Evolutionary conservation across 495 filamentous ascomycete genomes (phyloP).

Genomic region (Geoglossum glabrum): DNA sequence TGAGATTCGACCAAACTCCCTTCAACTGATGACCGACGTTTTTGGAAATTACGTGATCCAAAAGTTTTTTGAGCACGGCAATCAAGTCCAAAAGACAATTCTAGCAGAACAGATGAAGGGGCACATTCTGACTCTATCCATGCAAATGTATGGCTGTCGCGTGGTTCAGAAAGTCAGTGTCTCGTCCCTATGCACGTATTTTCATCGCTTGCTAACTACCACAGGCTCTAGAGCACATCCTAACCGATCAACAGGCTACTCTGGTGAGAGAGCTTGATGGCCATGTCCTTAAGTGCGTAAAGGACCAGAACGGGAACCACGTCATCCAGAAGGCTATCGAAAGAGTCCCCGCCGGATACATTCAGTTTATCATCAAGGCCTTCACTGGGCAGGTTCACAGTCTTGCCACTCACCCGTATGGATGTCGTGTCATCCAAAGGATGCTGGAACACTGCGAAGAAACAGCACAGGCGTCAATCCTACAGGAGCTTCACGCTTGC

Average conservation of each 20-base stretch:
- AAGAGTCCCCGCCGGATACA: conserved; percentile 57
- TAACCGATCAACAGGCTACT: conserved; percentile 71
- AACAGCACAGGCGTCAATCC: conserved; percentile 44
- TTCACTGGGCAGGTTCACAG: conserved; percentile 62
- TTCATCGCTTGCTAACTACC: conserved; percentile 9
- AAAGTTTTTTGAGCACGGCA: conserved; percentile 93
- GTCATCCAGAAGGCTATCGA: conserved; percentile 94
- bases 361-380: conserved; percentile 75
- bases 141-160: conserved; percentile 86
- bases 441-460: conserved; percentile 75
- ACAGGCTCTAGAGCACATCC: conserved; percentile 77
- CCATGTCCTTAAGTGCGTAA: conserved; percentile 63
- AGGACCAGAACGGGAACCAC: conserved; percentile 88
- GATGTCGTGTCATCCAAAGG: conserved; percentile 84
- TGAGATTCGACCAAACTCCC: conserved; percentile 61
- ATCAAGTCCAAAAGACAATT: conserved; percentile 77
- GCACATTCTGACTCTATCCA: conserved; percentile 56
- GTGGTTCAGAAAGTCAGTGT: conserved; percentile 73
- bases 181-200: not conserved
- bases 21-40: conserved; percentile 87
- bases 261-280: conserved; percentile 67
- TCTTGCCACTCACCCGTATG: conserved; percentile 65
- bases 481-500: conserved; percentile 60
- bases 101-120: conserved; percentile 73
- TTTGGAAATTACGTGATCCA: conserved; percentile 98